Percentiles rank a stretch among this genome's conserved stretches.
Conservation (phyloP, 257 asterid genomes). For the Salvia rosmarinus region DNA sequence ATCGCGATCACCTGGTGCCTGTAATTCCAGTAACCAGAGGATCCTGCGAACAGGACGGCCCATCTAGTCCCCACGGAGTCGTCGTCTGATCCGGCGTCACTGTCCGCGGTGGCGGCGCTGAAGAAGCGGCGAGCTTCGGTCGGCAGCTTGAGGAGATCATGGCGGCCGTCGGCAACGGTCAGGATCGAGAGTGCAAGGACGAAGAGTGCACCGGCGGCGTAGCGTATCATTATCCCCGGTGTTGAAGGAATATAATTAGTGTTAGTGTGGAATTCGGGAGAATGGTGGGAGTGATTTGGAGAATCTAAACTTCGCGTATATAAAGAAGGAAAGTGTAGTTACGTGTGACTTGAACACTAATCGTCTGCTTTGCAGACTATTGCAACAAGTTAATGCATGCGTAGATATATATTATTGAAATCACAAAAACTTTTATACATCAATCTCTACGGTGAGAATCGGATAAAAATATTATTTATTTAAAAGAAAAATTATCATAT, state of each 20-base stretch:
- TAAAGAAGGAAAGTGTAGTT: conserved; percentile 15
- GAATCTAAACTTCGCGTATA: conserved; percentile 13
- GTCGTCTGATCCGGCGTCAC: conserved; percentile 43
- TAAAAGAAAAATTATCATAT: too few relatives aligned
- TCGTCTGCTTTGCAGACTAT: conserved; percentile 28
- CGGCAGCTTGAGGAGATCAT: conserved; percentile 62
- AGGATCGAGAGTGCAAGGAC: conserved; percentile 54
- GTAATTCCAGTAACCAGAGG: conserved; percentile 91
- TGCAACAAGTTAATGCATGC: too few relatives aligned
- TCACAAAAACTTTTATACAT: too few relatives aligned
- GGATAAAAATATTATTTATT: too few relatives aligned
- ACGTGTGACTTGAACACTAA: conserved; percentile 11
- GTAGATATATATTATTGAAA: too few relatives aligned
- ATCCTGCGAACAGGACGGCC: conserved; percentile 97
- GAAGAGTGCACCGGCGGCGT: conserved; percentile 50
- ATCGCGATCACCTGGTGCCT: conserved; percentile 80
- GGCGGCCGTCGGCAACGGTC: conserved; percentile 55
- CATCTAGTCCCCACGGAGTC: conserved; percentile 84
- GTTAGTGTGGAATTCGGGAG: neutral
- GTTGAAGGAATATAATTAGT: neutral
- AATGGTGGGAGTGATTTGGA: conserved; percentile 7
- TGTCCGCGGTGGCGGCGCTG: conserved; percentile 36
- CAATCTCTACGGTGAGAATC: too few relatives aligned
- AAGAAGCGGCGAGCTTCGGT: conserved; percentile 60
- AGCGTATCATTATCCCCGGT: conserved; percentile 44